Conservation (phyloP, 2,329 filamentous ascomycete genomes). For the Mycocentrospora acerina region DNA sequence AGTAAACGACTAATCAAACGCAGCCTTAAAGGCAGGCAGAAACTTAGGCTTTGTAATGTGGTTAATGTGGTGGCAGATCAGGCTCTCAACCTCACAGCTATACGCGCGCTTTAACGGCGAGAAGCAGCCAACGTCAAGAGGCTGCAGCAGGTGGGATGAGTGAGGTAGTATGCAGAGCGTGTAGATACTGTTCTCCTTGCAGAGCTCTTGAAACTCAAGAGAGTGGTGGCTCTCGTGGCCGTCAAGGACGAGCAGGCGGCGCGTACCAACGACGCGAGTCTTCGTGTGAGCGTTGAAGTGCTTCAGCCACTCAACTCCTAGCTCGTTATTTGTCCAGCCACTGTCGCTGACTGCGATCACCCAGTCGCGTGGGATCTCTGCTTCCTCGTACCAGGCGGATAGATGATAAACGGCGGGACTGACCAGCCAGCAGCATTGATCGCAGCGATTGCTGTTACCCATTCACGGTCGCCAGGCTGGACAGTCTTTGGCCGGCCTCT, state of each 20-base stretch:
- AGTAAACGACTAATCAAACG: conserved; percentile 24
- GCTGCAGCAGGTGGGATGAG: conserved; percentile 14
- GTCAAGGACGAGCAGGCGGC: conserved; percentile 44
- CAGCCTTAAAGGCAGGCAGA: conserved; percentile 18
- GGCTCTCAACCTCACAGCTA: conserved; percentile 25
- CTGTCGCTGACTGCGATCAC: conserved; percentile 27
- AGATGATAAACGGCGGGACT: conserved; percentile 12
- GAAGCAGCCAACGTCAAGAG: conserved; percentile 19
- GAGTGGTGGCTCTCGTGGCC: conserved; percentile 38
- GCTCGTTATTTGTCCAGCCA: conserved; percentile 39
- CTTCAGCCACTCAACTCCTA: conserved; percentile 14
- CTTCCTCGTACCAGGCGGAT: no score
- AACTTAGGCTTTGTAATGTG: conserved; percentile 22
- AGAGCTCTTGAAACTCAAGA: conserved; percentile 36
- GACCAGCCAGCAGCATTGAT: conserved; percentile 13
- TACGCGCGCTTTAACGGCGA: conserved; percentile 25
- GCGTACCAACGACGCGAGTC: conserved; percentile 20
- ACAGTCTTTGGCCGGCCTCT: no score
- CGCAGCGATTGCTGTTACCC: conserved; percentile 10
- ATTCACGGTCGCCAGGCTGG: conserved; percentile 12
- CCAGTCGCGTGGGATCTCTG: conserved; percentile 23
- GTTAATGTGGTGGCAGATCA: conserved; percentile 23
- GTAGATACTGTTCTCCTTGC: no score
- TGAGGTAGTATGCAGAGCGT: no score
- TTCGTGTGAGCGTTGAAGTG: no score